Percentiles rank a stretch among this genome's conserved stretches.
These are phyloP conservation scores for Psilocybe sp. DNA, from an alignment of 768 basidiomycete genomes.

Conservation along the genomic window DNA sequence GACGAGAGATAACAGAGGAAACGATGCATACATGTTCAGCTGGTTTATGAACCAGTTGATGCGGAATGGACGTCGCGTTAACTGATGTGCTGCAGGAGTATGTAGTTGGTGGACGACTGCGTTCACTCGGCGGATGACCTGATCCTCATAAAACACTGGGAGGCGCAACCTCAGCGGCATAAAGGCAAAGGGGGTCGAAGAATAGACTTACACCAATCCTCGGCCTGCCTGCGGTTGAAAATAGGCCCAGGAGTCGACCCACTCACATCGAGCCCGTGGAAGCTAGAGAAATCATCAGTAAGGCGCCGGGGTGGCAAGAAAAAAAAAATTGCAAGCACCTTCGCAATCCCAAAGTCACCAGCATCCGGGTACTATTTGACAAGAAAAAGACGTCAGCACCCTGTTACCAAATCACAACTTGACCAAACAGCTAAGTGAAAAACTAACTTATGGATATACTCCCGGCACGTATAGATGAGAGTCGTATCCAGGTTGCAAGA, in stretches of 20 bases:
- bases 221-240: slow-evolving; percentile 68
- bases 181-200: neutral
- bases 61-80: slow-evolving; percentile 69
- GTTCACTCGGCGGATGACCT: slow-evolving; percentile 61
- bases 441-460: slow-evolving; percentile 74
- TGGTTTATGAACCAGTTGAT: slow-evolving; percentile 72
- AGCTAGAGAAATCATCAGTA: slow-evolving; percentile 17
- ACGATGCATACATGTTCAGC: slow-evolving; percentile 49
- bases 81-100: slow-evolving; percentile 48
- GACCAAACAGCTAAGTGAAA: slow-evolving; percentile 7
- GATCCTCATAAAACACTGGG: slow-evolving; percentile 65
- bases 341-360: slow-evolving; percentile 59
- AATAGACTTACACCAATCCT: slow-evolving; percentile 78
- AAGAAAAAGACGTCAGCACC: slow-evolving; percentile 10
- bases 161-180: neutral
- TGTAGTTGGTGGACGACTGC: slow-evolving; percentile 49
- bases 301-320: neutral
- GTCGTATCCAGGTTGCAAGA: slow-evolving; percentile 68
- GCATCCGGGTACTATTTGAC: slow-evolving; percentile 55
- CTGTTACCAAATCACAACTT: slow-evolving; percentile 3
- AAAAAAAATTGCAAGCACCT: slow-evolving; percentile 42
- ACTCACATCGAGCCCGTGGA: slow-evolving; percentile 50
- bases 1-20: neutral
- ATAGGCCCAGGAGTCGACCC: slow-evolving; percentile 38
- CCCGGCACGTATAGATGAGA: slow-evolving; percentile 63